These are phyloP conservation scores for Neofusicoccum sp. DNA, from an alignment of 2,329 filamentous ascomycete genomes.

Conservation along the genomic window DNA sequence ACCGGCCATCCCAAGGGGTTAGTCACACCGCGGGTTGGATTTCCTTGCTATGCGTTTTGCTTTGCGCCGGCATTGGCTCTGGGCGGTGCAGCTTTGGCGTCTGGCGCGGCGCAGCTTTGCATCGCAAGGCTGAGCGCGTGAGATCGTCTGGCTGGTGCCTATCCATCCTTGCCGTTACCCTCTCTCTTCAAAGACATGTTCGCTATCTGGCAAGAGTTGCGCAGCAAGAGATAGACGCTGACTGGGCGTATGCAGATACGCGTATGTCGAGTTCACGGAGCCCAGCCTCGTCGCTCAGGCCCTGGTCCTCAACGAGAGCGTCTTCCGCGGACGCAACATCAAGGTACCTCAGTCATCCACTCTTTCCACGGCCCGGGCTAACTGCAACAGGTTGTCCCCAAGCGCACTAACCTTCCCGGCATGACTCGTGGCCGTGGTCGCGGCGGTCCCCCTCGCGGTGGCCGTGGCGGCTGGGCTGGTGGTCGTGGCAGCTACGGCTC, in stretches of 20 bases:
- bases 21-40: conserved; percentile 50
- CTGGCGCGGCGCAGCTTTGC: background rate
- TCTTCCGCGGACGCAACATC: conserved; percentile 91
- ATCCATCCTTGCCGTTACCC: background rate
- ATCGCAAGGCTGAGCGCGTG: background rate
- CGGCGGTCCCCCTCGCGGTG: conserved; percentile 47
- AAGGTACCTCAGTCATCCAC: conserved; percentile 64
- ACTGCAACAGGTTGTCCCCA: conserved; percentile 69
- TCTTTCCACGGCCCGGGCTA: background rate
- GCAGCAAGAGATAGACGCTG: conserved; percentile 57
- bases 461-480: conserved; percentile 52
- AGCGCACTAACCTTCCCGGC: conserved; percentile 94
- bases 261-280: conserved; percentile 97
- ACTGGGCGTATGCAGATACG: conserved; percentile 71
- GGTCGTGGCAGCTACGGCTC: conserved; percentile 54
- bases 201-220: conserved; percentile 61
- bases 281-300: conserved; percentile 86
- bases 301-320: conserved; percentile 91
- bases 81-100: background rate
- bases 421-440: conserved; percentile 80
- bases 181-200: conserved; percentile 32
- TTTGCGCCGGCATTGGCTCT: background rate
- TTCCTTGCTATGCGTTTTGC: conserved; percentile 27
- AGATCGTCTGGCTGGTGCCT: background rate
- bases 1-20: conserved; percentile 99